Percentiles rank a stretch among this genome's conserved stretches.
Conservation (phyloP, 139 green algal species). For the Parachlorella kessleri region DNA sequence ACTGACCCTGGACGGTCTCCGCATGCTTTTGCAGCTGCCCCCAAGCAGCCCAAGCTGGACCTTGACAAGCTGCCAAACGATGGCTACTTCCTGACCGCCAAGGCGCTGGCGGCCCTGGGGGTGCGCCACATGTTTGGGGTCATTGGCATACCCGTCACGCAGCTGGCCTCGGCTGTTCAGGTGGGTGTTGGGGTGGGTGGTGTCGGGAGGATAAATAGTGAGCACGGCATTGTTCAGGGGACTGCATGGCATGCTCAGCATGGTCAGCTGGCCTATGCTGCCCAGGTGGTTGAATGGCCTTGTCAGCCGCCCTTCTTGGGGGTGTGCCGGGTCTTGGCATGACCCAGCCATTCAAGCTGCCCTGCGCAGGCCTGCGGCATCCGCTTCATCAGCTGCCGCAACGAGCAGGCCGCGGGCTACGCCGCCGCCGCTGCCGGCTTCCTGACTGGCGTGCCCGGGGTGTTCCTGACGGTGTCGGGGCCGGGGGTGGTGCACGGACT, state of each 20-base stretch:
- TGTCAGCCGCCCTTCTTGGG: no score
- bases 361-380: conserved; percentile 69
- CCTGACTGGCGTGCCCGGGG: conserved; percentile 70
- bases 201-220: no score
- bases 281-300: no score
- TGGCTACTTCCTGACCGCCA: conserved; percentile 55
- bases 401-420: conserved; percentile 89
- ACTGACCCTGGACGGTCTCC: neutral
- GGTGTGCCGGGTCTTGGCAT: no score
- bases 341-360: neutral
- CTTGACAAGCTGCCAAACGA: conserved; percentile 21
- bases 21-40: neutral
- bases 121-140: conserved; percentile 80
- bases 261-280: no score
- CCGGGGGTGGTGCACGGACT: conserved; percentile 80
- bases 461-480: conserved; percentile 84
- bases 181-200: conserved; percentile 5
- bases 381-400: conserved; percentile 79
- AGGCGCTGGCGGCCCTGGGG: conserved; percentile 55
- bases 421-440: conserved; percentile 75
- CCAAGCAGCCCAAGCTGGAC: neutral
- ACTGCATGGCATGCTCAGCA: no score
- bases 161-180: conserved; percentile 71
- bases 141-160: conserved; percentile 85
- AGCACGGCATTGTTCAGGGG: no score